Percentiles rank a stretch among this genome's conserved stretches.
Conservation (phyloP, 208 protist species). For the Leishmania guyanensis region DNA sequence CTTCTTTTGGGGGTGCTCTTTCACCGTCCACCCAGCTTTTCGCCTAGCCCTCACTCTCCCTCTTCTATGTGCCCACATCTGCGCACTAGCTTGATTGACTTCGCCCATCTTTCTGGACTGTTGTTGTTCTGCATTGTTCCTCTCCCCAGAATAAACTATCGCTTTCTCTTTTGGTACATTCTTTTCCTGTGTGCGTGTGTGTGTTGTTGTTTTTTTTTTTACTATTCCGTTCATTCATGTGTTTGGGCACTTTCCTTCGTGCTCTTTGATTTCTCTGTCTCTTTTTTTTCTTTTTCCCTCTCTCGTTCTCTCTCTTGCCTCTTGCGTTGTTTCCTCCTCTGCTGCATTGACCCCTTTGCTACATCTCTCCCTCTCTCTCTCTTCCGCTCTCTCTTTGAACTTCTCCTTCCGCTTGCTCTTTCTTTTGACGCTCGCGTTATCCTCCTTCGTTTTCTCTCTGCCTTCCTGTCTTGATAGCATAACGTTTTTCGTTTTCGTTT, state of each 20-base stretch:
- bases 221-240: neutral
- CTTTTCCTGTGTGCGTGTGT: neutral
- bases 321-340: neutral
- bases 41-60: neutral
- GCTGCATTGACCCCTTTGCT: neutral
- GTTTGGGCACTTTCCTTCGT: neutral
- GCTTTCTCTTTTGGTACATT: neutral
- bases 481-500: neutral
- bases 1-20: neutral
- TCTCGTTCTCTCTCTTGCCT: neutral
- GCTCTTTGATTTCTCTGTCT: neutral
- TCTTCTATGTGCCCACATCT: neutral
- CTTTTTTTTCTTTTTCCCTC: neutral
- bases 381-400: neutral
- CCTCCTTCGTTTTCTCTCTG: neutral
- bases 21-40: neutral
- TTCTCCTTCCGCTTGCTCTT: neutral
- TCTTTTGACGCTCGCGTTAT: neutral
- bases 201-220: neutral
- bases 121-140: neutral
- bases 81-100: neutral
- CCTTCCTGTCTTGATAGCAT: neutral
- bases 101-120: neutral
- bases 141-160: neutral
- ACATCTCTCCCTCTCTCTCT: neutral